Conservation (phyloP, 108 stramenopile genomes). For the Conticribra guillardii region DNA sequence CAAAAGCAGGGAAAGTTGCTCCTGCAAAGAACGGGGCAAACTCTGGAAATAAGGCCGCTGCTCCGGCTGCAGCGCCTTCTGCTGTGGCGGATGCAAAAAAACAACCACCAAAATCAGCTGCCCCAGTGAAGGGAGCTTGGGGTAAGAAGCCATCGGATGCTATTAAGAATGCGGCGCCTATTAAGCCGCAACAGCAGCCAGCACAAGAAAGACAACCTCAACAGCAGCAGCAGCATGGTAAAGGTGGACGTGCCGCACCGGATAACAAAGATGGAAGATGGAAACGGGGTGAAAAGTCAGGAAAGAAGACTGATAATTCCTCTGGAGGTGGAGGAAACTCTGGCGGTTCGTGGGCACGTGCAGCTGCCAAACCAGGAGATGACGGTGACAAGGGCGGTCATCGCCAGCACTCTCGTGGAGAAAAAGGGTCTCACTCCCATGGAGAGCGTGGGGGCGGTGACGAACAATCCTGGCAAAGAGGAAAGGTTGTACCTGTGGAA, state of each 20-base stretch:
- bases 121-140: constrained; percentile 44
- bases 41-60: constrained; percentile 5
- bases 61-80: constrained; percentile 14
- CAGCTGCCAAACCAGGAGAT: constrained; percentile 29
- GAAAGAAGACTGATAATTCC: constrained; percentile 11
- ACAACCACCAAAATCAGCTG: constrained; percentile 24
- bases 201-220: constrained; percentile 25
- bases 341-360: constrained; percentile 39
- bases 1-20: neutral
- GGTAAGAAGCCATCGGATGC: constrained; percentile 41
- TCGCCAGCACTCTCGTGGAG: constrained; percentile 35
- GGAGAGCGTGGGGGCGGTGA: constrained; percentile 42
- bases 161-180: constrained; percentile 41
- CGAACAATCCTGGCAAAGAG: constrained; percentile 25
- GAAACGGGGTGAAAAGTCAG: constrained; percentile 18
- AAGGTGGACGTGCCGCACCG: constrained; percentile 20
- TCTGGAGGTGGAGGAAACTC: constrained; percentile 14
- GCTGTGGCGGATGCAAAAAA: constrained; percentile 12
- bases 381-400: constrained; percentile 22
- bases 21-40: constrained; percentile 8
- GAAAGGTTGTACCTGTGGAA: constrained; percentile 37
- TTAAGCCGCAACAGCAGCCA: constrained; percentile 24
- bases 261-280: constrained; percentile 34
- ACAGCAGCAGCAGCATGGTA: constrained; percentile 10
- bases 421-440: constrained; percentile 8